A percentile compares a stretch with the other conserved stretches of the same genome.
Evolutionary conservation across 768 basidiomycete genomes (phyloP).

Genomic region (Leucogyrophana mollusca): DNA sequence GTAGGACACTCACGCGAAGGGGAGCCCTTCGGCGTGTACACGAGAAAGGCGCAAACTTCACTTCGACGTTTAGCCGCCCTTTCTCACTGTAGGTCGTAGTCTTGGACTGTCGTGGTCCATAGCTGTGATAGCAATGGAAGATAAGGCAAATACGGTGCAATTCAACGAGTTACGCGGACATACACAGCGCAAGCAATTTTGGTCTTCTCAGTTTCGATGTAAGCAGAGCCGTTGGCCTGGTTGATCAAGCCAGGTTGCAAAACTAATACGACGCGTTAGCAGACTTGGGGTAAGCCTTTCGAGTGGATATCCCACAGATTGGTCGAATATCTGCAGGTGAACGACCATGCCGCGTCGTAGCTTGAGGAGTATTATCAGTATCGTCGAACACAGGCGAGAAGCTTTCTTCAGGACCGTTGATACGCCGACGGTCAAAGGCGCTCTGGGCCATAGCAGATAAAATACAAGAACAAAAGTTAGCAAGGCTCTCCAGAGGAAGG

Average conservation of each 20-base stretch:
- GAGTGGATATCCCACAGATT: constrained; percentile 61
- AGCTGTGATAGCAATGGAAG: constrained; percentile 39
- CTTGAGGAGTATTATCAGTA: constrained; percentile 21
- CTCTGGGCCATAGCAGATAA: constrained; percentile 44
- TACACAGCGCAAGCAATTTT: constrained; percentile 95
- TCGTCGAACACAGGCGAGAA: constrained; percentile 58
- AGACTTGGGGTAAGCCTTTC: constrained; percentile 1
- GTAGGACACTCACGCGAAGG: constrained; percentile 62
- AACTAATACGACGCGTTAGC: constrained; percentile 45
- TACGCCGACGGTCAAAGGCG: constrained; percentile 79
- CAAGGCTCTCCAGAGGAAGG: neutral
- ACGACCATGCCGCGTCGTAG: constrained; percentile 47
- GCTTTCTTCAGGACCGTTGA: constrained; percentile 90
- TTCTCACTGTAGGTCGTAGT: constrained; percentile 80
- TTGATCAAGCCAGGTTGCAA: constrained; percentile 86
- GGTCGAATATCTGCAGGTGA: constrained; percentile 68
- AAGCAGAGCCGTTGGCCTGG: constrained; percentile 96
- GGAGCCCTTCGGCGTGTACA: constrained; percentile 76
- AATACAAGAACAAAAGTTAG: neutral
- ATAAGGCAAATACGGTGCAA: constrained; percentile 6
- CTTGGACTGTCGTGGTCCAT: constrained; percentile 85
- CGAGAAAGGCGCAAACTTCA: constrained; percentile 96
- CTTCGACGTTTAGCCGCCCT: constrained; percentile 89
- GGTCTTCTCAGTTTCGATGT: constrained; percentile 87
- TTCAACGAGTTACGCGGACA: constrained; percentile 38